Conservation (phyloP, 805 yeast species). For the Diddensiella caesifluorescens region DNA sequence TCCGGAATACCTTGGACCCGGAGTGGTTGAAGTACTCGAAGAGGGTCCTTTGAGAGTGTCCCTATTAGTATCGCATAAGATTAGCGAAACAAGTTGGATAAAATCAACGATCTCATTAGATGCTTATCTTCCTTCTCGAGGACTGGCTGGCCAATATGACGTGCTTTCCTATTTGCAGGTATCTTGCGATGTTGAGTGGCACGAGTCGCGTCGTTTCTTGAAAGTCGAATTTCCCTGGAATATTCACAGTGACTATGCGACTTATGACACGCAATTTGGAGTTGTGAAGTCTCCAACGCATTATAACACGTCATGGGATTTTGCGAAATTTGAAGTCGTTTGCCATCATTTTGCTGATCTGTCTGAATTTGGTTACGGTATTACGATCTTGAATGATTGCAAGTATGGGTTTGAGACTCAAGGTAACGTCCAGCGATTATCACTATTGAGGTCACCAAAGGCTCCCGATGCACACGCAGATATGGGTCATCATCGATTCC, state of each 20-base stretch:
- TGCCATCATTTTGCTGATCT: constrained; percentile 91
- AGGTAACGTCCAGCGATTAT: constrained; percentile 83
- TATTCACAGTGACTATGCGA: constrained; percentile 67
- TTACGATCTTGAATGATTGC: constrained; percentile 71
- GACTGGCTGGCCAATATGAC: constrained; percentile 37
- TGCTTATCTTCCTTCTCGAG: constrained; percentile 37
- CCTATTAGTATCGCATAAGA: constrained; percentile 53
- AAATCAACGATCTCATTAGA: constrained; percentile 65
- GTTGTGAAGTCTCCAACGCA: constrained; percentile 88
- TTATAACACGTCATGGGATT: constrained; percentile 92
- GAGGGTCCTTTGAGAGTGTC: constrained; percentile 58
- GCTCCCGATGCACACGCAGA: constrained; percentile 94
- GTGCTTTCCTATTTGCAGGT: constrained; percentile 59
- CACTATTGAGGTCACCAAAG: constrained; percentile 84
- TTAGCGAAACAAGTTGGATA: constrained; percentile 54
- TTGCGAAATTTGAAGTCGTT: constrained; percentile 93
- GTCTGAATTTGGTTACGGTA: constrained; percentile 83
- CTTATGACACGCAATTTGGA: constrained; percentile 93
- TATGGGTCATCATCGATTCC: constrained; percentile 80
- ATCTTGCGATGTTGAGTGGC: constrained; percentile 70
- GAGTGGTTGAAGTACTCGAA: constrained; percentile 38
- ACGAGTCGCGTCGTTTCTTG: constrained; percentile 77
- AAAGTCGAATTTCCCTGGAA: constrained; percentile 95
- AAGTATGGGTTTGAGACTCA: constrained; percentile 92
- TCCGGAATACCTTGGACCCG: constrained; percentile 44